These are phyloP conservation scores for Dendrobium huoshanense DNA, from an alignment of 106 monocot genomes.

Conservation along the genomic window DNA sequence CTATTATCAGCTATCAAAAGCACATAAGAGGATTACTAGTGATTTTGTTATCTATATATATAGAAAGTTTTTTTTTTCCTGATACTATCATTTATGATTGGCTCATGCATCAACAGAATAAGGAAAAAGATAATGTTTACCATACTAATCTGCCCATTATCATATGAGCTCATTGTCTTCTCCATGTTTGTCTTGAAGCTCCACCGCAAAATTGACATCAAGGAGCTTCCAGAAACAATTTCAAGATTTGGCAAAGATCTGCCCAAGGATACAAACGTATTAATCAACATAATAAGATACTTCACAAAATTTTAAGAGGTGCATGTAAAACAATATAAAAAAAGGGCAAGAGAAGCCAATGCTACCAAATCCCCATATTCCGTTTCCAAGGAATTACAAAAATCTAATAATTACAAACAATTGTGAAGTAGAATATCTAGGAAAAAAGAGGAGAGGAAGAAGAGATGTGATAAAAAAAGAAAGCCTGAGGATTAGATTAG, in stretches of 20 bases:
- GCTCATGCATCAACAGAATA: background rate
- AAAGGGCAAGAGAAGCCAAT: background rate
- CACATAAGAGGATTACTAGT: background rate
- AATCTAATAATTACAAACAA: background rate
- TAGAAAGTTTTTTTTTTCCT: no score
- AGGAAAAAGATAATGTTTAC: conserved; percentile 27
- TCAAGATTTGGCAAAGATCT: conserved; percentile 79
- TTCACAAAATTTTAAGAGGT: background rate
- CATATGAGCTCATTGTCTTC: conserved; percentile 65
- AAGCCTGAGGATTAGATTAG: no score
- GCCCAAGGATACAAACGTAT: conserved; percentile 12
- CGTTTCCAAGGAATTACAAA: background rate
- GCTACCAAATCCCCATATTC: background rate
- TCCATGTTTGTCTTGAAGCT: conserved; percentile 91
- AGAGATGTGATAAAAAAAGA: no score
- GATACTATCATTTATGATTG: background rate
- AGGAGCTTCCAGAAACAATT: conserved; percentile 51
- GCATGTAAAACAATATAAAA: background rate
- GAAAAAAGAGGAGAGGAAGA: no score
- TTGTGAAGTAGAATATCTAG: background rate
- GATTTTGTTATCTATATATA: background rate
- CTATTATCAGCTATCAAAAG: background rate
- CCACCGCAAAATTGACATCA: conserved; percentile 91
- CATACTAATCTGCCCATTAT: conserved; percentile 71
- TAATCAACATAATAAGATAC: background rate